Conservation (phyloP, 306 rosid genomes). For the Gastrolobium villosum region DNA sequence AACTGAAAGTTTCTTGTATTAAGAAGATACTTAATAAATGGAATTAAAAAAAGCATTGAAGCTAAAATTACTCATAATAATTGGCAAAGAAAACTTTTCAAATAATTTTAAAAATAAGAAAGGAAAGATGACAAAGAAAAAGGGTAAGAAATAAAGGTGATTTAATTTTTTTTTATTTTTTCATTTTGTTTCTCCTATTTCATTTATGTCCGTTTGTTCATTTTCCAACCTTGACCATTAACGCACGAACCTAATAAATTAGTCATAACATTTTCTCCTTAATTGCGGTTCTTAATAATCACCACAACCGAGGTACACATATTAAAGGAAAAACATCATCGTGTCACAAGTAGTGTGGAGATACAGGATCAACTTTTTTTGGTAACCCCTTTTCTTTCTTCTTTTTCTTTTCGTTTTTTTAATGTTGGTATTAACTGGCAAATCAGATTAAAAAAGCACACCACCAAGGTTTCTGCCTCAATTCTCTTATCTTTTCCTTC, state of each 20-base stretch:
- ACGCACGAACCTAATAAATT: slow-evolving; percentile 31
- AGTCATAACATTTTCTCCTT: slow-evolving; percentile 19
- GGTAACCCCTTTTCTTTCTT: slow-evolving; percentile 10
- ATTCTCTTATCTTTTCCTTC: slow-evolving; percentile 33
- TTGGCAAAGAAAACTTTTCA: background rate
- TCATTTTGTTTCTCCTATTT: background rate
- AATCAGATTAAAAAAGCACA: slow-evolving; percentile 39
- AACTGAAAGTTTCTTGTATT: background rate
- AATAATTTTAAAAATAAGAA: slow-evolving; percentile 6
- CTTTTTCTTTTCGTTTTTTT: slow-evolving; percentile 31
- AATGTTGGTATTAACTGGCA: slow-evolving; percentile 56
- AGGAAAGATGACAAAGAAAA: too few species aligned
- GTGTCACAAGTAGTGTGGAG: slow-evolving; percentile 49
- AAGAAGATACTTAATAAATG: slow-evolving; percentile 17
- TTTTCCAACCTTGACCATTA: slow-evolving; percentile 5
- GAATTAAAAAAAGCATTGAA: slow-evolving; percentile 1
- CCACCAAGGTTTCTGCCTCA: slow-evolving; percentile 52
- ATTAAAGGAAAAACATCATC: slow-evolving; percentile 44
- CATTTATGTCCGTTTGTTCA: background rate
- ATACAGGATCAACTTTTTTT: slow-evolving; percentile 44
- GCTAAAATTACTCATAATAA: slow-evolving; percentile 2
- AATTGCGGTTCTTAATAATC: slow-evolving; percentile 29
- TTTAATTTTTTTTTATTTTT: background rate
- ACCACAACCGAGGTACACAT: slow-evolving; percentile 12
- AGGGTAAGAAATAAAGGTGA: background rate